Evolutionary conservation across 352 stramenopile species (phyloP).

Genomic region (Blastocystis sp.): DNA sequence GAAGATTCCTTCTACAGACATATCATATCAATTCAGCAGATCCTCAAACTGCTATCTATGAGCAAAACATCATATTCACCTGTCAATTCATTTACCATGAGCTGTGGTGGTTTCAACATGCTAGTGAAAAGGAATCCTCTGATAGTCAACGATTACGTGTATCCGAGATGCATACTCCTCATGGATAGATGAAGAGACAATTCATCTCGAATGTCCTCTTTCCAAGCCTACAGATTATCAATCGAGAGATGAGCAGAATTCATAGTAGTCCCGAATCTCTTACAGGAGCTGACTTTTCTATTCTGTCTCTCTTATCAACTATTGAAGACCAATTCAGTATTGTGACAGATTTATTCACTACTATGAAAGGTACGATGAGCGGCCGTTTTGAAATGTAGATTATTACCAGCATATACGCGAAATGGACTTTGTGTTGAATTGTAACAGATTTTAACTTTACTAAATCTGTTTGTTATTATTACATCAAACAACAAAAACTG

Average conservation of each 20-base stretch:
- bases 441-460: background rate
- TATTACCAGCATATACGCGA: background rate
- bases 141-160: background rate
- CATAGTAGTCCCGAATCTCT: background rate
- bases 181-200: background rate
- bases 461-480: background rate
- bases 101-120: constrained; percentile 44
- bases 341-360: background rate
- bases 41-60: background rate
- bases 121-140: background rate
- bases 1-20: constrained; percentile 9
- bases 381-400: background rate
- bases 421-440: constrained; percentile 20
- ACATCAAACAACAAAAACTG: background rate
- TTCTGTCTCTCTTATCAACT: constrained; percentile 9
- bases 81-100: constrained; percentile 24
- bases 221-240: constrained; percentile 21
- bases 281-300: background rate
- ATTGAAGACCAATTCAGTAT: constrained; percentile 14
- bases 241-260: background rate
- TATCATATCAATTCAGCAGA: background rate
- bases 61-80: background rate
- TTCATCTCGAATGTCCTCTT: constrained; percentile 44
- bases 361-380: background rate
- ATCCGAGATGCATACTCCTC: background rate